Evolutionary conservation across 192 early-diverging fungal species (phyloP), one percentile per base, ranked within the genome.

Genomic region (Podila epicladia): DNA sequence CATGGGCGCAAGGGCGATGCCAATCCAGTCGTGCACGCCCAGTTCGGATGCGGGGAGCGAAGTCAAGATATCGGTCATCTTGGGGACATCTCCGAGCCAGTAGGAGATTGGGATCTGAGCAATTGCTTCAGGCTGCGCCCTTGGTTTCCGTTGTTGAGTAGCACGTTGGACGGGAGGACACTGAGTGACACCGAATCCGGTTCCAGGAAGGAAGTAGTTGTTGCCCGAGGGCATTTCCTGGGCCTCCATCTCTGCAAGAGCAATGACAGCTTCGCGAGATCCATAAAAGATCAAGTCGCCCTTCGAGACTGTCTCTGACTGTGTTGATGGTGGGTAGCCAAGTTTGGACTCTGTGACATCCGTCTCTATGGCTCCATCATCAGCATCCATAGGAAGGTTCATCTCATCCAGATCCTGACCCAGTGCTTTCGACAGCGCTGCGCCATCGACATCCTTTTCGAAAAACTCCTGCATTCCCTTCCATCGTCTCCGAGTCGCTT

Each of bases 1-100:
- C 71, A 84, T 69, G 24, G 87, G 87, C 59, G 85, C 84, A 20
- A 88, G 69, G 0, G 87, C 87, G 5, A 88, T 58, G 0, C 72
- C 75, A 20, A 88, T 84, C 87, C 87, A 88, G 58, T 88, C 87
- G 35, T 79, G 74, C 0, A 76, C 45, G 4, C 63, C 64, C 61
- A 86, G 32, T 38, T 74, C 79, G n/a, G 49, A 33, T 13, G 53
- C 66, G 6, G 60, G 58, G 2, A 73, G 50, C 2, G 66, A 28
- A 1, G 57, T 53, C 38, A 80, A 32, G n/a, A 80, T 69, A n/a
- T 73, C 71, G 0, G 33, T 4, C 41, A 80, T 69, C 48, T 73
- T 72, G n/a, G 71, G 77, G 6, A 73, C 71, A 45, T 80, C 77
- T 2, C 77, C 77, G 26, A 80, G 26, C 77, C 77, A 80, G 67